Evolutionary conservation across 2,329 filamentous ascomycete species (phyloP), one percentile per base, ranked within the genome.

Genomic region (Curvularia spicifera): DNA sequence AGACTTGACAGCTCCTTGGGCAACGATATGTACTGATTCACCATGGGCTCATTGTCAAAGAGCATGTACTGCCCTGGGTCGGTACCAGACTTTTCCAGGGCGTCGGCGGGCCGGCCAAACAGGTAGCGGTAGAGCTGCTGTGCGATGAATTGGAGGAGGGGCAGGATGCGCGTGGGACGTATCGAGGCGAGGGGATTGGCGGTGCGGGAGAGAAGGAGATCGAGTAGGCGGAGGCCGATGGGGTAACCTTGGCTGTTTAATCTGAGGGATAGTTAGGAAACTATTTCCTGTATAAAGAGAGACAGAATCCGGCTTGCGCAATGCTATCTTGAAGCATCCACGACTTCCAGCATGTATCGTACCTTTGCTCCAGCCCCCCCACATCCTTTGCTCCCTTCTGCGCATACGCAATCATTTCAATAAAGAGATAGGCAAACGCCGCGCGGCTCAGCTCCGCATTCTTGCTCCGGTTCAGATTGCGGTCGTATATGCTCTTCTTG

Each of bases 61-160:
- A 99, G 95, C 94, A 99, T 98, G 83, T 98, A 99, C 81, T 98
- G 94, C 69, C 95, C 92, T 8, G 91, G 89, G 51, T 93, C 94
- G 52, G 89, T 86, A 8, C 91, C 89, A 58, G 88, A 91, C 79
- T 95, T 93, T 80, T 99, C 95, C 57, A 99, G 87, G 18, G 92
- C 90, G 79, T 98, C 94, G 28, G 95, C 95, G 55, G 93, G 89
- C 1, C 94, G 90, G 37, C 87, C 88, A 78, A 99, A 99, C 48
- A 99, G 89, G 78, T 96, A 91, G 66, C 90, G 88, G 91, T 94
- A 99, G 54, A 97, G 84, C 54, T 89, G 90, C 62, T 93, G 92
- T 76, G 96, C 95, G 77, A 99, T 95, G 78, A 98, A 93, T 79
- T 97, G 94, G 43, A 99, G 88, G 26, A 99, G 89, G 15, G 91